Evolutionary conservation across 768 basidiomycete genomes (phyloP), one percentile per base, ranked within the genome.

Genomic region (Pisolithus marmoratus): DNA sequence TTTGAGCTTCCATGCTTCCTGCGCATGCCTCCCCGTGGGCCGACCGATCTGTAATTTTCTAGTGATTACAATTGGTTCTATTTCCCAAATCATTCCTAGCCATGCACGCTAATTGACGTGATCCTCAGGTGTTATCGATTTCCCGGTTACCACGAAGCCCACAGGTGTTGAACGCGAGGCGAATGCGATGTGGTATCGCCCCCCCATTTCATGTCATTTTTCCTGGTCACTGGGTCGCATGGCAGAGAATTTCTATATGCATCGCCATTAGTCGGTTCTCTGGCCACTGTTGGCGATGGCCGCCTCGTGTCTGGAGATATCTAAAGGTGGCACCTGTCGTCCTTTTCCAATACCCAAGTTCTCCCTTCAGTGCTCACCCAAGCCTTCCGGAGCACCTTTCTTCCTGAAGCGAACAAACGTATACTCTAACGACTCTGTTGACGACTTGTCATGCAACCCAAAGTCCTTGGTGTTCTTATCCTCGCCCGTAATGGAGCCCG

Each of bases 401-500:
- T 54, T 27, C 26, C 22, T 24, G 36, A 46, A 17, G 1, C 37
- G 37, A 45, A n/a, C 11, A 11, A 12, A 45, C 43, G 26, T 4
- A 23, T 20, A 19, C 27, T 49, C 17, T 44, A 20, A 23, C 49
- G 37, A 11, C 49, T 51, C 17, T 22, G 41, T 51, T 55, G 27
- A 63, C 61, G 46, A 66, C 45, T 45, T 52, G 15, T 56, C 40
- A 64, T 55, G 57, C 57, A 54, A 41, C 50, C 64, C 38, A 55
- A 19, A 52, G 82, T 90, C 56, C 84, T 85, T 58, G 87, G 87
- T 67, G 85, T 85, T 58, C 79, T 90, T 60, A 75, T 88, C 66
- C 75, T 90, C 63, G 83, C 84, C 54, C 81, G 85, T 59, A 88
- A 85, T 60, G 88, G 87, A 52, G 87, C 87, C 70, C 82, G 87